Percentiles rank a stretch among this genome's conserved stretches.
These are phyloP conservation scores for Centaurea solstitialis DNA, from an alignment of 129 eudicot genomes.

Conservation along the genomic window DNA sequence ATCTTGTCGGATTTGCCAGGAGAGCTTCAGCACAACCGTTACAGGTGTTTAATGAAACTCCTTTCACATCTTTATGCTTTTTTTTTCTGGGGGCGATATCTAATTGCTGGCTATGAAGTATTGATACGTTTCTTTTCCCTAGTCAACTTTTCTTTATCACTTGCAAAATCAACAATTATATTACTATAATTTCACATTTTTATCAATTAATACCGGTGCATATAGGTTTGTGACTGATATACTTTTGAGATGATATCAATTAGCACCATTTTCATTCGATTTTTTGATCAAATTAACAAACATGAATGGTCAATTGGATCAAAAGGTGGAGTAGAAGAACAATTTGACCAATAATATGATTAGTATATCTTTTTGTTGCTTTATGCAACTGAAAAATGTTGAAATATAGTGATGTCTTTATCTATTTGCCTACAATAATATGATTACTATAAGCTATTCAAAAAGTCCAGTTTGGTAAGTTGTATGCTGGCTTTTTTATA, in stretches of 20 bases:
- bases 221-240: neutral
- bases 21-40: constrained; percentile 85
- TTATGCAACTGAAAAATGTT: neutral
- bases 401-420: neutral
- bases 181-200: neutral
- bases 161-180: neutral
- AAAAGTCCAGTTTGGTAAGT: too few species aligned
- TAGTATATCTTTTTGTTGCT: neutral
- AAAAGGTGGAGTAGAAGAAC: neutral
- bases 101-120: neutral
- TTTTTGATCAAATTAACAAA: neutral
- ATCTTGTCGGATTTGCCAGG: constrained; percentile 81
- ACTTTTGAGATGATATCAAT: neutral
- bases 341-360: neutral
- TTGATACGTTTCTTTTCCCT: neutral
- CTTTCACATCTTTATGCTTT: neutral
- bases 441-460: too few species aligned
- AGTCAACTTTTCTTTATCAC: neutral
- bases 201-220: neutral
- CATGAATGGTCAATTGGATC: neutral
- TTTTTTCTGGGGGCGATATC: neutral
- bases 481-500: too few species aligned
- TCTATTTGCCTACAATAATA: neutral
- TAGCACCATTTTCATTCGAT: neutral
- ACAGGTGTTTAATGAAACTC: constrained; percentile 46